Percentiles rank a stretch among this genome's conserved stretches.
Conservation (phyloP, 2,329 filamentous ascomycete genomes). For the Nemania sp. region DNA sequence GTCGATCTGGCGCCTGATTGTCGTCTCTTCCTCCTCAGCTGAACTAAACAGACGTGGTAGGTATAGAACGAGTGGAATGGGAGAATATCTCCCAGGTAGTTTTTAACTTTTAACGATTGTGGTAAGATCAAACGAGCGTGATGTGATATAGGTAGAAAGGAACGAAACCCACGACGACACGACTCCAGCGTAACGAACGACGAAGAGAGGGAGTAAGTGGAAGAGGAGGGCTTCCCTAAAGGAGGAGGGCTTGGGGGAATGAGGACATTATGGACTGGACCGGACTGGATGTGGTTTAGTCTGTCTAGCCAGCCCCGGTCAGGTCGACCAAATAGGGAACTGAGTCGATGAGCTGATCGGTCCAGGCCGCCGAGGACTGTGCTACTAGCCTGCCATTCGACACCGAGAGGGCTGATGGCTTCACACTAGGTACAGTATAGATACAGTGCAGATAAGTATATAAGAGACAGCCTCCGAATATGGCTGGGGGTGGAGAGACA, state of each 20-base stretch:
- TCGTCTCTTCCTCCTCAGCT: neutral
- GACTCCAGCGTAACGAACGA: constrained; percentile 38
- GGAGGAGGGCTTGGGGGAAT: constrained; percentile 16
- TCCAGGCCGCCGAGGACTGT: constrained; percentile 25
- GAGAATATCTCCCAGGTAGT: constrained; percentile 37
- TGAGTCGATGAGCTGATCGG: constrained; percentile 12
- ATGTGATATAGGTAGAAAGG: constrained; percentile 29
- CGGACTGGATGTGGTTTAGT: constrained; percentile 22
- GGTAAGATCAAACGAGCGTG: constrained; percentile 34
- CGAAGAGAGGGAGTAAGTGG: constrained; percentile 27
- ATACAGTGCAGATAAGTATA: neutral
- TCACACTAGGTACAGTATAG: neutral
- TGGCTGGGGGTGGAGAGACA: neutral
- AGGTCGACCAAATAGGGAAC: constrained; percentile 24
- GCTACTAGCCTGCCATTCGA: constrained; percentile 13
- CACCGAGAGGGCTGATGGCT: constrained; percentile 8
- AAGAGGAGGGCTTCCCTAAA: constrained; percentile 20
- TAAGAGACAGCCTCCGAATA: neutral
- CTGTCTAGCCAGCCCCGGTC: constrained; percentile 3
- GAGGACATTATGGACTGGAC: constrained; percentile 27
- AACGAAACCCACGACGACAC: constrained; percentile 38
- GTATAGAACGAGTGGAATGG: constrained; percentile 37
- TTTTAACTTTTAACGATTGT: constrained; percentile 31
- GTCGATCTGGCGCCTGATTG: constrained; percentile 11
- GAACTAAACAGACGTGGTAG: neutral